Percentiles rank a stretch among this genome's conserved stretches.
These are phyloP conservation scores for Zygoascus tannicola DNA, from an alignment of 805 yeast genomes.

Conservation along the genomic window DNA sequence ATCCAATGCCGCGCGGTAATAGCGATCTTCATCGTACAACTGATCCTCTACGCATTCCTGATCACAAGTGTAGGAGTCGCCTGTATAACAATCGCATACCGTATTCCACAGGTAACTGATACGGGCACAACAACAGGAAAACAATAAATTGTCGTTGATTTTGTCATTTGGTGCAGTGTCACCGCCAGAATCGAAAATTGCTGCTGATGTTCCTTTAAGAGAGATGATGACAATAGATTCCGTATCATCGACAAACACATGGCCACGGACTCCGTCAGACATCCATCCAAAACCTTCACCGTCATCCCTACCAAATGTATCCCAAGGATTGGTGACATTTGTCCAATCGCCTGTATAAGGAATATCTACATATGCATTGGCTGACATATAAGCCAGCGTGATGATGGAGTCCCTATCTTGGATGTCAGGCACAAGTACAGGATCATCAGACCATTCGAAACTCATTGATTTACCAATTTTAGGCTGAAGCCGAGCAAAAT, in stretches of 20 bases:
- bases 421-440: constrained; percentile 59
- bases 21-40: constrained; percentile 62
- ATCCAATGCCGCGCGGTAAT: constrained; percentile 70
- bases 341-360: constrained; percentile 84
- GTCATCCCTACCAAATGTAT: constrained; percentile 30
- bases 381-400: constrained; percentile 72
- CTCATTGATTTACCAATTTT: constrained; percentile 12
- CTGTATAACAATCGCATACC: constrained; percentile 85
- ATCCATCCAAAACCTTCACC: constrained; percentile 78
- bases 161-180: constrained; percentile 80
- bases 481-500: constrained; percentile 36
- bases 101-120: constrained; percentile 87
- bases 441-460: constrained; percentile 53
- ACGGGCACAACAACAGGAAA: constrained; percentile 94
- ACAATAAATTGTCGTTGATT: constrained; percentile 75
- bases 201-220: constrained; percentile 87
- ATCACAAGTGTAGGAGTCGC: constrained; percentile 73
- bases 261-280: constrained; percentile 79
- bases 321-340: constrained; percentile 58
- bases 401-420: constrained; percentile 65
- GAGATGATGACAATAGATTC: constrained; percentile 61
- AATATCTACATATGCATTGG: constrained; percentile 77
- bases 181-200: constrained; percentile 41
- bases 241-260: constrained; percentile 60
- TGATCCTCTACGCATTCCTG: constrained; percentile 78